These are phyloP conservation scores for Spathaspora sp. DNA, from an alignment of 805 yeast species.

Conservation along the genomic window DNA sequence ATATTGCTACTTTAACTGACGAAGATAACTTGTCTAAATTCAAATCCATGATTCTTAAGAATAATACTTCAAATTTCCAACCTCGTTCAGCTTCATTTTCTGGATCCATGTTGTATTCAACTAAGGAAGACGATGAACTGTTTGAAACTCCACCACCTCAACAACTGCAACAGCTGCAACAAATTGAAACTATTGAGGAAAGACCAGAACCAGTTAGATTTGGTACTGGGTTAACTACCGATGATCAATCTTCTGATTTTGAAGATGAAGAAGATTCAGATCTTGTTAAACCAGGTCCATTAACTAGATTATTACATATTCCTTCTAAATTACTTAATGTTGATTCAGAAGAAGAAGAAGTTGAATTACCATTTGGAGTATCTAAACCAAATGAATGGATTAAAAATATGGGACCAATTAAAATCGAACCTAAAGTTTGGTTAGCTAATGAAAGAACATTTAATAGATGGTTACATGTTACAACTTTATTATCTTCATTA, in stretches of 20 bases:
- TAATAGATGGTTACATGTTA: constrained; percentile 90
- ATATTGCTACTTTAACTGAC: constrained; percentile 36
- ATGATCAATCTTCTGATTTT: constrained; percentile 23
- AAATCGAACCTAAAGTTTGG: constrained; percentile 98
- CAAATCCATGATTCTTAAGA: constrained; percentile 34
- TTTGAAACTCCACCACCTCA: constrained; percentile 7
- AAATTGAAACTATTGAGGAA: constrained; percentile 44
- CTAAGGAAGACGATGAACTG: constrained; percentile 7
- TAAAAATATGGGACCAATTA: constrained; percentile 87
- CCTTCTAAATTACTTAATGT: constrained; percentile 50
- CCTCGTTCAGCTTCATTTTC: constrained; percentile 39
- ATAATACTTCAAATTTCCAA: constrained; percentile 23
- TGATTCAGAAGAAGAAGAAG: constrained; percentile 81
- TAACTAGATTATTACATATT: constrained; percentile 19
- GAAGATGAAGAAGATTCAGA: constrained; percentile 13
- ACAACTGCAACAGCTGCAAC: not conserved
- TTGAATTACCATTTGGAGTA: constrained; percentile 86
- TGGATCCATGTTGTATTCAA: constrained; percentile 22
- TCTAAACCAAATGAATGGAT: constrained; percentile 72
- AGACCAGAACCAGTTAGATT: constrained; percentile 50
- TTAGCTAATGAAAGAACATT: constrained; percentile 97
- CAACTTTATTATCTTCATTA: constrained; percentile 76
- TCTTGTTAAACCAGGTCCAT: constrained; percentile 6
- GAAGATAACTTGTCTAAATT: constrained; percentile 42
- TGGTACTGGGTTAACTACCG: constrained; percentile 9